Base-by-base conservation (phyloP, 495 filamentous ascomycete species). In the Daldinia loculata region DNA sequence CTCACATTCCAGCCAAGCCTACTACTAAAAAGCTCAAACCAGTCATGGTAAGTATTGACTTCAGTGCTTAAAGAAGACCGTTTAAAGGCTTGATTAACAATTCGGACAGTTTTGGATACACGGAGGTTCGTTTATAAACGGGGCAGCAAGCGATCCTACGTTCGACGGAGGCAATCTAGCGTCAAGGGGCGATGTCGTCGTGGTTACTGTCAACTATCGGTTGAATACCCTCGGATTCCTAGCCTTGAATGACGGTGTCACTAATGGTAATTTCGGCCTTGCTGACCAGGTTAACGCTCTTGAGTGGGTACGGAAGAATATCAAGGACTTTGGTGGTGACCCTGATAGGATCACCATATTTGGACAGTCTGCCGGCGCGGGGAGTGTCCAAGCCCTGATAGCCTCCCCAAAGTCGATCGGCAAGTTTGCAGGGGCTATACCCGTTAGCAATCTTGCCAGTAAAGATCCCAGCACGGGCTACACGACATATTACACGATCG, bases 161-260 rank as follows among this genome's bases (percentile, higher is more conserved):
- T 84, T 82, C 57, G 85, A 86, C 41, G 80, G 79, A 36, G 84
- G 81, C 3, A 79, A 80, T 67, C 77, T 83, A 19, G 77, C 72
- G 69, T 77, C 90, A 48, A 81, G 87, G 11, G 84, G 84, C 19
- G 84, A 89, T 66, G 82, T 87, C 39, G 84, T 92, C 19, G 71
- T 89, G 14, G 85, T 92, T 17, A 84, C 86, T 67, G 86, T 90
- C 63, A 88, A 88, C 76, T 93, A 93, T 70, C 86, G 90, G 6
- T 75, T 91, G 9, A 82, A 80, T 4, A 82, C 88, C 1, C 85
- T 92, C 15, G 90, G 90, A 6, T 92, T 91, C 62, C 71, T 84
- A 8, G 81, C 81, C 0, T 72, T 83, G 26, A 68, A 80, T 3
- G 80, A 84, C 62, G 78, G 79, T 72, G 80, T 72, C 39, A 86